Evolutionary conservation across 202 grass and related monocot genomes (phyloP), one percentile per base, ranked within the genome.

Genomic region (Digitaria exilis): DNA sequence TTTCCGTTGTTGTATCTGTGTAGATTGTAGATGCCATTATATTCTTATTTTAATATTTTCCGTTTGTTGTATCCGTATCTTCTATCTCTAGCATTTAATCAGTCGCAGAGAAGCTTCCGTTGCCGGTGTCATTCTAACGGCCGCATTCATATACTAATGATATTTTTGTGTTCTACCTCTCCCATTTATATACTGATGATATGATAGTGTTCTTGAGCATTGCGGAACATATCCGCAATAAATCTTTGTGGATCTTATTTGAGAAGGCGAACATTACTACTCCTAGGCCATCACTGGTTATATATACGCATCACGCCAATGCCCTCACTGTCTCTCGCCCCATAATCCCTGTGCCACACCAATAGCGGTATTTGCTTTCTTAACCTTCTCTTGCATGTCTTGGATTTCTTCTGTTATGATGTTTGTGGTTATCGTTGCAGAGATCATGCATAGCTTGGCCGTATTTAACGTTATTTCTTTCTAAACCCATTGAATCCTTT

Each of bases 221-320:
- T 79, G 62, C 61, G 10, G 32, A 54, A 9, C 52, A 1, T 41
- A 79, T 70, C 43, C 30, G 6, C 21, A 56, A 29, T 56, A n/a
- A 46, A 72, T 16, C 10, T 10, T 6, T 35, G 19, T 0, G 48
- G 52, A 55, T 65, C 9, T 73, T 74, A 14, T 30, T 74, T 11
- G 35, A 37, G 21, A 83, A 88, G 77, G 60, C 21, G 73, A 71
- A n/a, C 37, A 18, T 21, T 70, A 29, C 17, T 5, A 30, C 25
- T 60, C 65, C 26, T 41, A 6, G n/a, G n/a, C 71, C 25, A 17
- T 14, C n/a, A 3, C 12, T n/a, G 1, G 71, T 81, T 84, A 84
- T 88, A 60, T 84, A 88, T 84, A 80, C 15, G 16, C 61, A 29
- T 32, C 4, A 31, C n/a, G 17, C 19, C 39, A 46, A 2, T 30